These are phyloP conservation scores for Ceratocystis lukuohia DNA, from an alignment of 2,329 filamentous ascomycete species.

Conservation along the genomic window DNA sequence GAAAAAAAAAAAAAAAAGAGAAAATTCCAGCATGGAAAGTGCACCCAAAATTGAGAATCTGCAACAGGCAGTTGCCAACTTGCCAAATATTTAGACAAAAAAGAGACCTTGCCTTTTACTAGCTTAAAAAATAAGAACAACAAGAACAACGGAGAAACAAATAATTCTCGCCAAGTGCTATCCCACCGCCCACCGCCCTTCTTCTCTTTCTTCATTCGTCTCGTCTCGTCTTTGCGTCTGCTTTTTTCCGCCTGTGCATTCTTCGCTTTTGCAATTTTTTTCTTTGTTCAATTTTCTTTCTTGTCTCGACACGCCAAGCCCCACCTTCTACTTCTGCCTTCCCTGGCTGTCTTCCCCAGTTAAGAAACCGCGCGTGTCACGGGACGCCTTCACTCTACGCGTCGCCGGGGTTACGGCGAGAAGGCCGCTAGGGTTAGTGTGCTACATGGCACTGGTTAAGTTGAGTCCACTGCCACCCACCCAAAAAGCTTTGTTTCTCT, in stretches of 20 bases:
- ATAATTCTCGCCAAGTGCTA: not conserved
- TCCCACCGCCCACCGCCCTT: no score
- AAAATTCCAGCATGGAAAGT: not conserved
- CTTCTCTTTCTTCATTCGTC: no score
- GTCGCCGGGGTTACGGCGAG: not conserved
- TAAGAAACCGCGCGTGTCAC: not conserved
- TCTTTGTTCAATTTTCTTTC: not conserved
- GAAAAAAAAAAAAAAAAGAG: not conserved
- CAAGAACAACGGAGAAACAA: no score
- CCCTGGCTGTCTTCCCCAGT: not conserved
- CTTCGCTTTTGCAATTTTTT: not conserved
- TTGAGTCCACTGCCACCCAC: no score
- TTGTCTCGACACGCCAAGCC: not conserved
- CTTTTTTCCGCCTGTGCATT: constrained; percentile 2
- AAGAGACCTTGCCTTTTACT: not conserved
- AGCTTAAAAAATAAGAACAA: not conserved
- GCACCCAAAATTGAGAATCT: not conserved
- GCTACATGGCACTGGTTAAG: not conserved
- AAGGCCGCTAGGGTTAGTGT: not conserved
- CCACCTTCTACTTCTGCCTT: not conserved
- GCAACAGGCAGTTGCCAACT: not conserved
- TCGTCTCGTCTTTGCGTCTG: not conserved
- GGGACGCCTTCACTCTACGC: constrained; percentile 7
- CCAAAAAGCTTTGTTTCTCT: not conserved
- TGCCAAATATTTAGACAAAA: not conserved